These are phyloP conservation scores for Astrephomene gubernaculifera DNA, from an alignment of 139 green algal genomes.

Conservation along the genomic window DNA sequence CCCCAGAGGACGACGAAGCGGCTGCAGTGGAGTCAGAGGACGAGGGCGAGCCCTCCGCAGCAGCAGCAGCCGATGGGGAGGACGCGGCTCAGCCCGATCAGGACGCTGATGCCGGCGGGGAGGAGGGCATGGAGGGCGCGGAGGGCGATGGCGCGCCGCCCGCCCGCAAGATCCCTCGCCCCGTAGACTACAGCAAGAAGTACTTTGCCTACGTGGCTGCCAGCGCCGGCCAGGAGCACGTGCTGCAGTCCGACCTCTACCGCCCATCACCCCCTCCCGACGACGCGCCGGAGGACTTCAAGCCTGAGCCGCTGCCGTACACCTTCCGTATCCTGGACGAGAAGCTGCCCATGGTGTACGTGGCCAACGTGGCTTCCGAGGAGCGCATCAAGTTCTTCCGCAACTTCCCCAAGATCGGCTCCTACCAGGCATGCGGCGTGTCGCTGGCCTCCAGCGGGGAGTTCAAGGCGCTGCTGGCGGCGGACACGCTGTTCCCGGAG, in stretches of 20 bases:
- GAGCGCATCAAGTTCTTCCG: conserved; percentile 64
- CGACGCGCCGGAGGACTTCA: conserved; percentile 52
- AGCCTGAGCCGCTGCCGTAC: conserved; percentile 50
- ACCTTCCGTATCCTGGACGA: conserved; percentile 78
- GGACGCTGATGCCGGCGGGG: neutral
- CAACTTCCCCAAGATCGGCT: conserved; percentile 64
- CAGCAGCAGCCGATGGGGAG: conserved; percentile 4
- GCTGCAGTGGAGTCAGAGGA: conserved; percentile 65
- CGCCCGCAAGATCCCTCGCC: conserved; percentile 23
- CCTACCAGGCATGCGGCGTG: conserved; percentile 50
- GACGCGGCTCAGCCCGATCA: neutral
- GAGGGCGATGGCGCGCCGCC: neutral
- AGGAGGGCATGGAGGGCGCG: neutral
- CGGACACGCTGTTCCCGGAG: conserved; percentile 71
- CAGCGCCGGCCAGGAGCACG: conserved; percentile 62
- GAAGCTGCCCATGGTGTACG: conserved; percentile 65
- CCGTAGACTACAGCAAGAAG: conserved; percentile 66
- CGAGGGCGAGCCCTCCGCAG: conserved; percentile 30
- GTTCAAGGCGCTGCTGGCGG: conserved; percentile 67
- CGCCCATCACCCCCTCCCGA: conserved; percentile 51
- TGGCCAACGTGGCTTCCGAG: conserved; percentile 62
- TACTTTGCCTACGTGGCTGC: conserved; percentile 65
- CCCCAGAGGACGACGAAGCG: conserved; percentile 66
- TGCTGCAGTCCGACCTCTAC: conserved; percentile 50
- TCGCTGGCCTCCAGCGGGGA: conserved; percentile 22